Evolutionary conservation across 345 rosid genomes (phyloP), one percentile per base, ranked within the genome.

Genomic region (Pugionium cornutum): DNA sequence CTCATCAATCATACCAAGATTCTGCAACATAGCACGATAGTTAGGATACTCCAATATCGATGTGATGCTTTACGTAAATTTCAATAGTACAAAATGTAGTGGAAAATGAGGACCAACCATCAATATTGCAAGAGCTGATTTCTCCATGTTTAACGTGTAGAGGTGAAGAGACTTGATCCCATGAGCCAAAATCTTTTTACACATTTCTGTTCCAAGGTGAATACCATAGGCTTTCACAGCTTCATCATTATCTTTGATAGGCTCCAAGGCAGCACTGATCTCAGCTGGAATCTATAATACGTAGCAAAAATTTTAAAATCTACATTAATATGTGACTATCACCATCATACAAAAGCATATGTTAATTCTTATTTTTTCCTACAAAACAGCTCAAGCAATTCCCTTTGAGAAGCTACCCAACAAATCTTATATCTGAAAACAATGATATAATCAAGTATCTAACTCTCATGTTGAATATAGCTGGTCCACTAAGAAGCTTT

Each of bases 191-290:
- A 94, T 84, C 81, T 94, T 91, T 79, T 79, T 84, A 83, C 97
- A 94, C 97, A 87, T 91, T 79, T 94, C 99, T 7, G 99, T 83
- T 73, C 91, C 97, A 75, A 81, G 88, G 79, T 94, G 97, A 77
- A 94, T 78, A 49, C 99, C 99, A 75, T 75, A 94, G 52, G 97
- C 80, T 77, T 80, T 86, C 26, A 90, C 97, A 36, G 97, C 97
- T 84, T 94, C 99, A 28, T 94, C 99, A 55, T 94, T 94, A 71
- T 94, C 97, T 79, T 87, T 85, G 70, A 94, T 94, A 73, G 99
- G 89, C 75, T 94, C 95, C 79, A 94, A 79, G 52, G 99, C 96
- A 67, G 89, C 85, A 66, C 75, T 84, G 53, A 94, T 59, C 77
- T 94, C 99, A 40, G 75, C 83, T 26, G 97, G 99, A 62, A 94